Percentiles rank a stretch among this genome's conserved stretches.
Evolutionary conservation across 2,329 filamentous ascomycete species (phyloP).

Genomic region (Diaporthe batatas): DNA sequence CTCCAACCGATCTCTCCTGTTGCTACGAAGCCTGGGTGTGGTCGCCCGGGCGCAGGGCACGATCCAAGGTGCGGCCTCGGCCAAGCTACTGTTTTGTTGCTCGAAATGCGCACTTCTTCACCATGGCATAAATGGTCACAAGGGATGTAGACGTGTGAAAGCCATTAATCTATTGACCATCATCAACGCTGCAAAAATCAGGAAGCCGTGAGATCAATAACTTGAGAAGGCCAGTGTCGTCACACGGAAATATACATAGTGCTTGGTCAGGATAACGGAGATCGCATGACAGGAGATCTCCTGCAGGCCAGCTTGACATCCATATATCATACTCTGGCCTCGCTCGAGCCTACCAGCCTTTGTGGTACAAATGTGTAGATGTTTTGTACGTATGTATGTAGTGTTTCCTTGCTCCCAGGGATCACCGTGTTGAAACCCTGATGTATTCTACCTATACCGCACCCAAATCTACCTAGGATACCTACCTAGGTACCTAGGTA

Average conservation of each 20-base stretch:
- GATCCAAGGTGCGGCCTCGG: neutral
- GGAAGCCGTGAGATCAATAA: neutral
- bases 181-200: neutral
- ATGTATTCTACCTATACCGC: neutral
- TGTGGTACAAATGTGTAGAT: no score
- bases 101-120: neutral
- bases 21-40: neutral
- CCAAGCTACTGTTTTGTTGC: neutral
- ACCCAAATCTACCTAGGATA: neutral
- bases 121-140: neutral
- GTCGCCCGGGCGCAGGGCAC: neutral
- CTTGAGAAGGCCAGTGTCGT: neutral
- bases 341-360: neutral
- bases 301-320: neutral
- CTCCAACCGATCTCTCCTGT: neutral
- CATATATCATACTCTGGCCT: conserved; percentile 1
- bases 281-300: conserved; percentile 21
- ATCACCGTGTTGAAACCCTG: conserved; percentile 13
- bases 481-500: no score
- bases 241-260: neutral
- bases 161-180: neutral
- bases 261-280: neutral
- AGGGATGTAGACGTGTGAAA: neutral
- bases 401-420: neutral
- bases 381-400: no score